phyloP scores from a whole-genome alignment of 2,329 filamentous ascomycete species.

The Arthrobotrys pseudoclavata region DNA sequence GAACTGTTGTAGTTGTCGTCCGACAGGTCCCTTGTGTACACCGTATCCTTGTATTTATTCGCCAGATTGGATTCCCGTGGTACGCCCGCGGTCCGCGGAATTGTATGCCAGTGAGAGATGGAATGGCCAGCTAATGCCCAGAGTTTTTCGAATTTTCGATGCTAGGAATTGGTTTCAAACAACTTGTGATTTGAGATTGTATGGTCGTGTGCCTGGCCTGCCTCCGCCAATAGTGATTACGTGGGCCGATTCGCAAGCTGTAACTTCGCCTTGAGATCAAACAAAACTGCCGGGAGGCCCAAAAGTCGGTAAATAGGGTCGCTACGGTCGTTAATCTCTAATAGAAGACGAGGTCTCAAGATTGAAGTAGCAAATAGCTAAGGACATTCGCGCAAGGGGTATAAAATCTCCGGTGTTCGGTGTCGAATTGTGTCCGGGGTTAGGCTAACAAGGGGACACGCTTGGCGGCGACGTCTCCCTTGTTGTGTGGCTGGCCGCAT shows the following conservation, averaged over 20 bases:
- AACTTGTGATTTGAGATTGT: background rate
- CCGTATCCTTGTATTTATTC: constrained; percentile 13
- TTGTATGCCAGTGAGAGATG: background rate
- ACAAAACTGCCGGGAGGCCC: background rate
- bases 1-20: constrained; percentile 1
- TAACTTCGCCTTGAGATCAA: background rate
- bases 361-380: constrained; percentile 1
- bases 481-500: constrained; percentile 57
- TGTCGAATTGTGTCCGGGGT: constrained; percentile 19
- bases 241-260: constrained; percentile 45
- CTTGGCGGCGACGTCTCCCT: constrained; percentile 38
- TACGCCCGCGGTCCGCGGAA: constrained; percentile 9
- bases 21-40: background rate
- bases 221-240: constrained; percentile 36
- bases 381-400: constrained; percentile 23
- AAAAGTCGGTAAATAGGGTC: background rate
- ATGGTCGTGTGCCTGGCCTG: constrained; percentile 44
- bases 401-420: constrained; percentile 47
- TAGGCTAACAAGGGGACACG: constrained; percentile 31
- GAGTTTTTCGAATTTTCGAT: background rate
- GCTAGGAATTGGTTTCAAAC: background rate
- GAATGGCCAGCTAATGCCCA: constrained; percentile 14
- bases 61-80: background rate
- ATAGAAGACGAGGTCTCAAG: background rate
- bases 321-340: background rate